These are phyloP conservation scores for Pulveroboletus ravenelii DNA, from an alignment of 768 basidiomycete species.

Conservation along the genomic window DNA sequence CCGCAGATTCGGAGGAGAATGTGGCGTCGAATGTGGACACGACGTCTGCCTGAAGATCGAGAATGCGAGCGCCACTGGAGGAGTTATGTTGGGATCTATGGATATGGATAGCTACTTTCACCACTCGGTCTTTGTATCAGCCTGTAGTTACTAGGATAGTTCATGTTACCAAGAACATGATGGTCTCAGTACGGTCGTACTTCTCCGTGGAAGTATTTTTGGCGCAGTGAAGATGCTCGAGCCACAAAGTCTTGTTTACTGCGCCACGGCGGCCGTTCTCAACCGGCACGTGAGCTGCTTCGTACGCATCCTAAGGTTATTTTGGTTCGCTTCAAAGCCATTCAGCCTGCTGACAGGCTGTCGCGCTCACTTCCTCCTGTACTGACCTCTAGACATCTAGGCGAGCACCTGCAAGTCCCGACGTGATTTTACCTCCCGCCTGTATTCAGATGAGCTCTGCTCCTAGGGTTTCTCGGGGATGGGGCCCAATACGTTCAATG, in stretches of 20 bases:
- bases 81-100: neutral
- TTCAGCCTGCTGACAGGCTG: too few relatives aligned
- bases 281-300: neutral
- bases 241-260: neutral
- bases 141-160: too few relatives aligned
- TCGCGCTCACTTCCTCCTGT: neutral
- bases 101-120: neutral
- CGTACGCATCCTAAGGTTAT: too few relatives aligned
- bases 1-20: slow-evolving; percentile 35
- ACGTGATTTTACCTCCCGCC: neutral
- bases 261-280: too few relatives aligned
- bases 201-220: too few relatives aligned
- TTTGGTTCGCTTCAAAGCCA: too few relatives aligned
- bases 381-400: neutral
- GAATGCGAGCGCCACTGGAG: neutral
- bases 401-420: neutral
- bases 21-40: neutral
- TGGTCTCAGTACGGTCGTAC: too few relatives aligned
- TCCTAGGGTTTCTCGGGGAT: slow-evolving; percentile 21
- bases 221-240: too few relatives aligned
- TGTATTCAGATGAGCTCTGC: slow-evolving; percentile 5
- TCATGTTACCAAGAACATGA: too few relatives aligned
- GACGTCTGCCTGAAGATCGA: neutral
- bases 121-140: neutral
- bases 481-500: slow-evolving; percentile 60